phyloP scores from a whole-genome alignment of 1,284 basidiomycete species.

The Coniferiporia weirii region DNA sequence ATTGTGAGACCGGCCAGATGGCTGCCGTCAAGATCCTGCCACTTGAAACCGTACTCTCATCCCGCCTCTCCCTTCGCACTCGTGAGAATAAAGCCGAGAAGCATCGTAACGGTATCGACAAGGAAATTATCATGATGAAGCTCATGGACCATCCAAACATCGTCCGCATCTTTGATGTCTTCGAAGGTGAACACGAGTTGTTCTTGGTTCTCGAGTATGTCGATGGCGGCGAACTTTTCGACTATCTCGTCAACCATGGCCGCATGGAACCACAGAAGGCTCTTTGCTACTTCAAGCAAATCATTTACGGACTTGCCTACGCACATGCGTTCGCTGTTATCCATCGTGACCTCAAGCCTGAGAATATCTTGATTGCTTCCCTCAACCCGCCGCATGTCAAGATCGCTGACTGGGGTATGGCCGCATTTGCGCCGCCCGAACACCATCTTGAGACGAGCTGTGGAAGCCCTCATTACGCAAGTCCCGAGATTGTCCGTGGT shows the following conservation, averaged over 20 bases:
- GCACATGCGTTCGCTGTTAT: constrained; percentile 99
- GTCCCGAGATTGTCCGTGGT: constrained; percentile 95
- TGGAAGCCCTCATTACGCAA: constrained; percentile 97
- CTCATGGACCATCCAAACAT: constrained; percentile 97
- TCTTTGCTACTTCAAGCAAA: constrained; percentile 93
- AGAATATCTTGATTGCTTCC: constrained; percentile 90
- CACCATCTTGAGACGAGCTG: constrained; percentile 93
- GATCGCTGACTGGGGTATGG: constrained; percentile 99
- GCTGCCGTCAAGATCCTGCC: constrained; percentile 99
- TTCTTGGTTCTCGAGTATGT: constrained; percentile 97
- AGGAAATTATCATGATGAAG: constrained; percentile 99
- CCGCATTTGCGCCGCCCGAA: constrained; percentile 79
- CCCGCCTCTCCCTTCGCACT: constrained; percentile 69
- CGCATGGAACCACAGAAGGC: constrained; percentile 82
- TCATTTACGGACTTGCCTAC: constrained; percentile 94
- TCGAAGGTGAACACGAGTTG: constrained; percentile 89
- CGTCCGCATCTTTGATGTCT: constrained; percentile 92
- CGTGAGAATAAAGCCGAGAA: constrained; percentile 81
- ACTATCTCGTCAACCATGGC: constrained; percentile 91
- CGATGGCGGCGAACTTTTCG: constrained; percentile 96
- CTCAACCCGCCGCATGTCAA: constrained; percentile 85
- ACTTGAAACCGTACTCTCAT: constrained; percentile 75
- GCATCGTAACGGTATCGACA: constrained; percentile 87
- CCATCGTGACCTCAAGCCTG: constrained; percentile 98
- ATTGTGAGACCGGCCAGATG: constrained; percentile 83